Evolutionary conservation across 768 basidiomycete genomes (phyloP).

Genomic region (Leccinum truebloodii): DNA sequence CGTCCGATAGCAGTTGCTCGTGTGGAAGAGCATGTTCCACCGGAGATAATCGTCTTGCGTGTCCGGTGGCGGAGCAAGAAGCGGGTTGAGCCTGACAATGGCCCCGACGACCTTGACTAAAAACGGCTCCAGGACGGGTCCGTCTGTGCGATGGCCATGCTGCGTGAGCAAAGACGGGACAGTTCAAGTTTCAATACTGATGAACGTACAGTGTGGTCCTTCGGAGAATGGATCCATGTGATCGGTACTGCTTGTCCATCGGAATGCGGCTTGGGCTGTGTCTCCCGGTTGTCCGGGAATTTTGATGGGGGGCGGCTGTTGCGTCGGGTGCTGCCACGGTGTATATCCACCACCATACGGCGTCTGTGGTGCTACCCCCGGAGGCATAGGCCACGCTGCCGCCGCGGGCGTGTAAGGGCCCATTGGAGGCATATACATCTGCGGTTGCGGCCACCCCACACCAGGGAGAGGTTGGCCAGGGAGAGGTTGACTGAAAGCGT

Average conservation of each 20-base stretch:
- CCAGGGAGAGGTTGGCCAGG: slow-evolving; percentile 35
- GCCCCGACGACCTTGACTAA: slow-evolving; percentile 51
- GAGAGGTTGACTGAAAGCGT: slow-evolving; percentile 34
- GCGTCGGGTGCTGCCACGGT: slow-evolving; percentile 31
- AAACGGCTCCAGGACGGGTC: slow-evolving; percentile 69
- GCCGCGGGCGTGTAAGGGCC: slow-evolving; percentile 27
- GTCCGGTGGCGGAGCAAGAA: slow-evolving; percentile 51
- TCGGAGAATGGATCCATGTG: slow-evolving; percentile 39
- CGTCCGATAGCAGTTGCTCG: slow-evolving; percentile 61
- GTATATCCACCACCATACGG: slow-evolving; percentile 22
- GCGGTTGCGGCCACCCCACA: slow-evolving; percentile 19
- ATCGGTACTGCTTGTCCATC: slow-evolving; percentile 34
- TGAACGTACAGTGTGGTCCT: slow-evolving; percentile 44
- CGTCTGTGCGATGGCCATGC: slow-evolving; percentile 43
- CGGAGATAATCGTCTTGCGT: slow-evolving; percentile 51
- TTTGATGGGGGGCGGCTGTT: slow-evolving; percentile 25
- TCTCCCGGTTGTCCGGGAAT: slow-evolving; percentile 26
- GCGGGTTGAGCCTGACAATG: slow-evolving; percentile 56
- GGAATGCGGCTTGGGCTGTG: slow-evolving; percentile 28
- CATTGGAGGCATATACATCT: slow-evolving; percentile 15
- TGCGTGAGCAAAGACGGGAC: slow-evolving; percentile 11
- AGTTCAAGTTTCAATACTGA: not conserved
- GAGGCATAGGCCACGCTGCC: slow-evolving; percentile 28
- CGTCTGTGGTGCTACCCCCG: slow-evolving; percentile 26
- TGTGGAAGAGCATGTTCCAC: slow-evolving; percentile 75